Evolutionary conservation across 371 early-diverging fungal genomes (phyloP), one percentile per base, ranked within the genome.

Genomic region (Dipsacomyces acuminosporus): DNA sequence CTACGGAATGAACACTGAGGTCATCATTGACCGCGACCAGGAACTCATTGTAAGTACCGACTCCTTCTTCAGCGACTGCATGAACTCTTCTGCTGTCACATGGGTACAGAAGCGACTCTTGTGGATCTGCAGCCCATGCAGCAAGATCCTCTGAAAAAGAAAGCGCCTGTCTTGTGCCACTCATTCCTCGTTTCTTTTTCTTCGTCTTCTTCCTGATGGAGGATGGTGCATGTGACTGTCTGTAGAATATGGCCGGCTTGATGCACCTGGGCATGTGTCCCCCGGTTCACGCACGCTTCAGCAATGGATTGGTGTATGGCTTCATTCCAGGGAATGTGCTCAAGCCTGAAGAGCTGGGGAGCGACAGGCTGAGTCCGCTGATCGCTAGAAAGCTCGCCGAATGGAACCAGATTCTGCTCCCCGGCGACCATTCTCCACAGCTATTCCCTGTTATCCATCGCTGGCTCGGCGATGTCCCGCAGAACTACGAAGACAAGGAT

Each of bases 261-360:
- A 80, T 90, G 18, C 63, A 79, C 36, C 78, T 80, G 46, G 82
- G 81, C 30, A 74, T 93, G 60, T 79, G 82, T 36, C 91, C 93
- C 26, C 83, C 88, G n/a, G 64, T 94, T 2, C 87, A 91, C 66
- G 94, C 87, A 25, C 79, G 87, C 23, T 93, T 94, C 66, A 67
- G 72, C 41, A 94, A 94, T 69, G 95, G 95, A 2, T 64, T 96
- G 20, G 85, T 91, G 24, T 94, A 94, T 72, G 96, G 96, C 2
- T 96, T 78, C 56, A 81, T 91, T 33, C 80, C 84, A 13, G 96
- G 96, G 2, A 71, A 73, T 14, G 84, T 85, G 13, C 78, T 84
- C 18, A 71, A 76, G 48, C 80, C 82, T 8, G 73, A 79, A 5
- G 88, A 91, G 35, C 80, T 96, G 85, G 64, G 80, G 9, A 79